These are phyloP conservation scores for Cystobasidium sp. DNA, from an alignment of 1,284 basidiomycete species.

Conservation along the genomic window DNA sequence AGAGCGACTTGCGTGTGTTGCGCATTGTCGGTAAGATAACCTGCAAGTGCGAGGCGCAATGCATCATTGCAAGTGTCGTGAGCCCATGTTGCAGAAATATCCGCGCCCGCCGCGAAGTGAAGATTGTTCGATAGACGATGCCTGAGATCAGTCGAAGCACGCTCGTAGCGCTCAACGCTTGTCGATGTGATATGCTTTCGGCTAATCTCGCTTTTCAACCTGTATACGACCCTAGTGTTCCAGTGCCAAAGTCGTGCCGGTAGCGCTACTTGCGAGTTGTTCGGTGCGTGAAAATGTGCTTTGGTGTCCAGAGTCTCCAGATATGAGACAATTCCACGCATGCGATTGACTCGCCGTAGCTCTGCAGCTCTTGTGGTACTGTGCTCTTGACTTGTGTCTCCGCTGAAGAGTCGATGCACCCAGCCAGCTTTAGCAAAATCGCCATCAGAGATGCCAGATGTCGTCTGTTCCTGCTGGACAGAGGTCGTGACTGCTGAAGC, in stretches of 20 bases:
- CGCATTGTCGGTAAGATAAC: not conserved
- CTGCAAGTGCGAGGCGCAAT: not conserved
- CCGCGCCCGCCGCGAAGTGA: not conserved
- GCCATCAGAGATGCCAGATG: not conserved
- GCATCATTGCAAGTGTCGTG: not conserved
- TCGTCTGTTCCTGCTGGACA: constrained; percentile 1
- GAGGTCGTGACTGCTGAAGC: constrained; percentile 48
- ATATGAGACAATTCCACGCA: constrained; percentile 54
- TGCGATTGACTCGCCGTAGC: constrained; percentile 53
- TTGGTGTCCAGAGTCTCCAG: constrained; percentile 52
- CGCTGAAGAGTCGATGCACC: constrained; percentile 55
- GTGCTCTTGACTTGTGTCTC: constrained; percentile 53
- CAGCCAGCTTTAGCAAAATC: constrained; percentile 54
- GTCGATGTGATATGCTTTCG: not conserved
- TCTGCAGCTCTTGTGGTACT: constrained; percentile 50
- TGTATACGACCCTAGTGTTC: not conserved
- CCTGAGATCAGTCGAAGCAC: not conserved
- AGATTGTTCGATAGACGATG: not conserved
- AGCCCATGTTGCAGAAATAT: no score
- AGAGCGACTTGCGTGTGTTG: not conserved
- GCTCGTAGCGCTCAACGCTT: no score
- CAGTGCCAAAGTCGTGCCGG: not conserved
- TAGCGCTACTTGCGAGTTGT: not conserved
- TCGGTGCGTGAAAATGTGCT: not conserved
- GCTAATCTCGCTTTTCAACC: not conserved